Conservation (phyloP, 2,329 filamentous ascomycete genomes). For the Fusarium equiseti region DNA sequence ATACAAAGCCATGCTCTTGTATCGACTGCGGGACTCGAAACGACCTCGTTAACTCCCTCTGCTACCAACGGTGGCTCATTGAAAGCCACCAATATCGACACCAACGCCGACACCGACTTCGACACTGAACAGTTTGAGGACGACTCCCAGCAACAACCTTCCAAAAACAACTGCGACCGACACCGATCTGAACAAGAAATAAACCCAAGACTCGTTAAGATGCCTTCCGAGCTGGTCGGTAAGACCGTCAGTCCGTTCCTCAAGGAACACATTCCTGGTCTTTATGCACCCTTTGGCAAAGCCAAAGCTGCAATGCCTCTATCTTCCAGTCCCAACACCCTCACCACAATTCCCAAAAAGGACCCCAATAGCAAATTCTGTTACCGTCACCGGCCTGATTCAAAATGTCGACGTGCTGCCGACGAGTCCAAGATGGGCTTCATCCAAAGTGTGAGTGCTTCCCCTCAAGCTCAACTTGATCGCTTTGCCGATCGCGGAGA, state of each 20-base stretch:
- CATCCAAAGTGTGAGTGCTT: slow-evolving; percentile 78
- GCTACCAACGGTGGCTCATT: slow-evolving; percentile 29
- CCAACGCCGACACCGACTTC: slow-evolving; percentile 4
- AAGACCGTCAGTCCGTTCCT: slow-evolving; percentile 90
- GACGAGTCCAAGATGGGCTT: slow-evolving; percentile 97
- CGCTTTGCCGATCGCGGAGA: background rate
- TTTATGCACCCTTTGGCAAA: slow-evolving; percentile 85
- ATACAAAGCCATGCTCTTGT: slow-evolving; percentile 43
- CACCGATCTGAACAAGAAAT: slow-evolving; percentile 63
- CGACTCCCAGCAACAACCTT: slow-evolving; percentile 45
- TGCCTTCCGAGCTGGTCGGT: slow-evolving; percentile 75
- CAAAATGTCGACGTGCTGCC: slow-evolving; percentile 91
- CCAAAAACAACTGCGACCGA: slow-evolving; percentile 63
- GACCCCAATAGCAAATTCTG: slow-evolving; percentile 90
- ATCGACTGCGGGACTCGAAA: slow-evolving; percentile 17
- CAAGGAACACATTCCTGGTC: slow-evolving; percentile 86
- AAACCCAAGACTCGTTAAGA: slow-evolving; percentile 64
- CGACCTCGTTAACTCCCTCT: slow-evolving; percentile 26
- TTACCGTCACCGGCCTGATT: slow-evolving; percentile 93
- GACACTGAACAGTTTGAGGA: slow-evolving; percentile 20
- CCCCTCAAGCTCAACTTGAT: background rate
- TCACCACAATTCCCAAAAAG: slow-evolving; percentile 54
- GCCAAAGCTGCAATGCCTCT: slow-evolving; percentile 52
- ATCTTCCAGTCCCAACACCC: slow-evolving; percentile 23
- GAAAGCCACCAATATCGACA: slow-evolving; percentile 26